Evolutionary conservation across 306 rosid species (phyloP), one percentile per base, ranked within the genome.

Genomic region (Vigna angularis): DNA sequence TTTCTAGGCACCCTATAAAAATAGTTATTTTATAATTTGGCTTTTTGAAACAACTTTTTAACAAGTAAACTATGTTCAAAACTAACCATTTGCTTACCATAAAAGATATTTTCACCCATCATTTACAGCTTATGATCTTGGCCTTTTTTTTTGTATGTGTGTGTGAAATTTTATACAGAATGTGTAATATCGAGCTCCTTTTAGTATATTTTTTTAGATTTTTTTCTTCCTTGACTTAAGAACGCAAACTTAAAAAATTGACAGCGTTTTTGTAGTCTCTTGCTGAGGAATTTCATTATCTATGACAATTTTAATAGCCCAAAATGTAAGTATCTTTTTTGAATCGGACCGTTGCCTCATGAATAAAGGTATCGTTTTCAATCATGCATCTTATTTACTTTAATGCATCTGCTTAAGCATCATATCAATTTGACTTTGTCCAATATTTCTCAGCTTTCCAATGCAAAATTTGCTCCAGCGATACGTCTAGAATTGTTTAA

Each of bases 391-490:
- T 26, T 47, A 2, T 67, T 26, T 15, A 48, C 59, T 69, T 69
- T 15, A 69, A 24, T 7, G 22, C 30, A 15, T 48, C 44, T 9
- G 58, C 55, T 69, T 3, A 26, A 69, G 58, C 42, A 66, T 20
- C 73, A 48, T 40, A 26, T 47, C 58, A 69, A 15, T 47, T 69
- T 69, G 58, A 47, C 58, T 47, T 45, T 48, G 15, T 24, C 44
- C 13, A 14, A 12, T 14, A 47, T 4, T 13, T 66, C 17, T 20
- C 17, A 44, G 47, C 18, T 36, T 67, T 45, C 3, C 45, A 14
- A 7, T 15, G 22, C 22, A 62, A 59, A 62, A 16, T 32, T 62
- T 30, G 45, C 12, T 13, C 13, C 6, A 26, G 13, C 38, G 26
- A 65, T 40, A 4, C 42, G 18, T 12, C 55, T 22, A 44, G 36